Base-by-base conservation (phyloP, 345 rosid genomes). In the Brassica juncea region DNA sequence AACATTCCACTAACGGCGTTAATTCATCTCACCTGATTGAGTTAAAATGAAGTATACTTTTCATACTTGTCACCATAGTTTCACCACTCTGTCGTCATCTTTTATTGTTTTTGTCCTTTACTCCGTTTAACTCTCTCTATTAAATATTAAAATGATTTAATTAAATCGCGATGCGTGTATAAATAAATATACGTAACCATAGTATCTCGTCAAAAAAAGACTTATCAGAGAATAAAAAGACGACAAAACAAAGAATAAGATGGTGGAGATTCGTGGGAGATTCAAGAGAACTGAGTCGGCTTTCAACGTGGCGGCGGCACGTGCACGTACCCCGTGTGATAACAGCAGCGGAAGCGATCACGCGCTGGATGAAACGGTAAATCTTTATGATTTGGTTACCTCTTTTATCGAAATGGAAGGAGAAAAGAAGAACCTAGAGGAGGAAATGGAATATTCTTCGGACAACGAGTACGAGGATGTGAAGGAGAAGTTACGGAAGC, bases 321-420 rank as follows among this genome's bases (percentile, higher is more conserved):
- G 76, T 68, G 28, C 47, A 27, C 65, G 52, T 21, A 68, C 84
- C 34, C 77, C 77, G 10, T 87, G 89, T 78, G 85, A 86, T 84
- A 86, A 90, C 70, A 92, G 92, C 74, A 89, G 96, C 21, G 89
- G 89, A 0, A 94, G 94, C 59, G 89, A 87, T 66, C 90, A 88
- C 73, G 86, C 78, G 11, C 67, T 84, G n/a, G 88, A 86, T 4
- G 80, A 76, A 44, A 63, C 70, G 2, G 60, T 27, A 12, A 88
- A 94, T 82, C 88, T 94, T 21, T 89, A 86, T 0, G 89, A 87
- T 39, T 85, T 94, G 10, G 96, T 92, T 2, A 86, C 89, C 19
- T 90, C 94, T 6, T 94, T 88, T 74, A 82, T 94, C 1, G 98
- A 94, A 60, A 85, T 54, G 55, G 91, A 89, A 5, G 84, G 66